Evolutionary conservation across 2,329 filamentous ascomycete species (phyloP), one percentile per base, ranked within the genome.

Genomic region (Penicillium aurantiogriseum): DNA sequence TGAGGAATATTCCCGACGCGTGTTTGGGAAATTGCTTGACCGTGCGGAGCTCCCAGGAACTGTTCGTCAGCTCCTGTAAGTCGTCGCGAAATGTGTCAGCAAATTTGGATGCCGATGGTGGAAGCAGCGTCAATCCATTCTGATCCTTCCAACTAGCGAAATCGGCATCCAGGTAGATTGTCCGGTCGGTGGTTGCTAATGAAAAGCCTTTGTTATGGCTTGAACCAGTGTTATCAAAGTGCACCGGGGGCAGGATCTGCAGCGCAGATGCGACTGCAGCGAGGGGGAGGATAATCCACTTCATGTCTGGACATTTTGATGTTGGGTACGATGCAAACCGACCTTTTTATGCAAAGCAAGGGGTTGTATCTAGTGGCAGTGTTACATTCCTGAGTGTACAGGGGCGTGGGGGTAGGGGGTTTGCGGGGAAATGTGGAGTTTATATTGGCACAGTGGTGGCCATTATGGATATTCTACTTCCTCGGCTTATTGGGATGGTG

Each of bases 81-180:
- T 84, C 81, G 4, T 75, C 63, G 23, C 69, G 64, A 56, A 83
- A 82, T 0, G 74, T 78, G 19, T 71, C 64, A 2, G 80, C 81
- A 42, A 83, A 83, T 4, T 82, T 77, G n/a, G 70, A 61, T 1
- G 78, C 78, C 0, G 76, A 78, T 0, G 81, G 81, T 1, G 81
- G 81, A 43, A 83, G 83, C 9, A 83, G 71, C 0, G 80, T 83
- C 29, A 82, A 65, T 1, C 81, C 81, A 49, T 76, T 69, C 0
- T 71, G 69, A 54, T 84, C 81, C 8, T 67, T 71, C 33, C 60
- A 63, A 0, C 70, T 63, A 0, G 78, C 75, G 46, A 83, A 77
- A 1, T 56, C 59, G 0, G 62, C 59, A 4, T 77, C 66, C 10
- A 83, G 74, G 55, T 78, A 83, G 31, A 71, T 65, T 6, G 51